Evolutionary conservation across 768 basidiomycete species (phyloP).

Genomic region (Lactifluus piperatus): DNA sequence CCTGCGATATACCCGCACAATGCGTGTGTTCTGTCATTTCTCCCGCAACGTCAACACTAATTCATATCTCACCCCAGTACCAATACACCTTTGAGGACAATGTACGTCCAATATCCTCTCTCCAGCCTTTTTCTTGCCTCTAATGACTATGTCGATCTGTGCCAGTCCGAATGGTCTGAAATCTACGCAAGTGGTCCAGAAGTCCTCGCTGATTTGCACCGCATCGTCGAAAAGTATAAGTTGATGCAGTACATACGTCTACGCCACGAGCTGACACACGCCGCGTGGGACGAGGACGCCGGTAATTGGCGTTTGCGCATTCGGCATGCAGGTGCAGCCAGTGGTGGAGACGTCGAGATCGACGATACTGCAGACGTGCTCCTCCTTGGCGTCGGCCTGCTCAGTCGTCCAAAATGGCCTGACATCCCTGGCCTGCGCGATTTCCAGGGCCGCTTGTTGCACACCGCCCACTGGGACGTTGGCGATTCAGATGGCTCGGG

Average conservation of each 20-base stretch:
- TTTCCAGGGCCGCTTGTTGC: slow-evolving; percentile 50
- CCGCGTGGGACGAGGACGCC: slow-evolving; percentile 6
- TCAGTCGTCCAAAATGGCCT: slow-evolving; percentile 61
- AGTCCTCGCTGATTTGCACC: slow-evolving; percentile 46
- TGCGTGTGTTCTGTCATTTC: slow-evolving; percentile 2
- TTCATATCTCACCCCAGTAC: neutral
- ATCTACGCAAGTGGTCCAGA: slow-evolving; percentile 25
- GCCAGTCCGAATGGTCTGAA: slow-evolving; percentile 17
- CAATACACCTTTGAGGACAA: slow-evolving; percentile 15
- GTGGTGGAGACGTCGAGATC: slow-evolving; percentile 26
- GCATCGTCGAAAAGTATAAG: slow-evolving; percentile 48
- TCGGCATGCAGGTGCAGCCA: neutral
- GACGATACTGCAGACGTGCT: slow-evolving; percentile 50
- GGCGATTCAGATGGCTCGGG: slow-evolving; percentile 18
- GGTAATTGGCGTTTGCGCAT: slow-evolving; percentile 7
- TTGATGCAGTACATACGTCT: slow-evolving; percentile 46
- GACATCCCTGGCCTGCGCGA: slow-evolving; percentile 47
- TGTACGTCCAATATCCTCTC: neutral
- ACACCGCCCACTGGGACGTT: slow-evolving; percentile 49
- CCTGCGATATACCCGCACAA: slow-evolving; percentile 16
- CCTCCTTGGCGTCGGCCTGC: slow-evolving; percentile 42
- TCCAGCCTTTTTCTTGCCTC: neutral
- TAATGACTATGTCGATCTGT: neutral
- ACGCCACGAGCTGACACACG: slow-evolving; percentile 30
- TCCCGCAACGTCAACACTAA: neutral